A percentile compares a stretch with the other conserved stretches of the same genome.
Conservation (phyloP, 257 asterid species). For the Lycium barbarum region DNA sequence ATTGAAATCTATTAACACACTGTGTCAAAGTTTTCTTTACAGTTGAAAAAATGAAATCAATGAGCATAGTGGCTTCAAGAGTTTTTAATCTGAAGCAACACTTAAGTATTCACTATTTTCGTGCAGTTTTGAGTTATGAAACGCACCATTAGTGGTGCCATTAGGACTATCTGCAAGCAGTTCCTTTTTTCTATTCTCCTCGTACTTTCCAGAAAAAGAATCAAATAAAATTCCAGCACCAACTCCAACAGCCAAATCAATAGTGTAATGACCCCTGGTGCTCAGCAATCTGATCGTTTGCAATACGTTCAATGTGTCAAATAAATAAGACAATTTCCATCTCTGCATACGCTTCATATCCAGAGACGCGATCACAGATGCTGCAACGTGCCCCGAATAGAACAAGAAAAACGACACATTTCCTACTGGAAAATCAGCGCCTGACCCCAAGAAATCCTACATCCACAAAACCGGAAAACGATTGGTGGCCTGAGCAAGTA, state of each 20-base stretch:
- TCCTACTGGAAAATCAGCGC: constrained; percentile 47
- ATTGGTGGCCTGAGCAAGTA: background rate
- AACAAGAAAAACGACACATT: constrained; percentile 46
- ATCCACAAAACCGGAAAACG: background rate
- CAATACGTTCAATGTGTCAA: constrained; percentile 38
- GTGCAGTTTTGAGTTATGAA: constrained; percentile 18
- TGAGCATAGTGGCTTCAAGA: background rate
- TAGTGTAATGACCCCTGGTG: constrained; percentile 48
- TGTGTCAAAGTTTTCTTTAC: background rate
- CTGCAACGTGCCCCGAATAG: constrained; percentile 50
- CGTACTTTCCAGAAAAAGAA: constrained; percentile 40
- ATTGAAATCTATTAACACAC: background rate
- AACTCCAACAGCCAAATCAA: constrained; percentile 44
- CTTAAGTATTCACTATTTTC: constrained; percentile 6
- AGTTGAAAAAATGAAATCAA: background rate
- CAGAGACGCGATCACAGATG: constrained; percentile 41
- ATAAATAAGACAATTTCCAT: constrained; percentile 32
- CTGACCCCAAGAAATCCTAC: constrained; percentile 45
- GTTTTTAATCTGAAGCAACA: background rate
- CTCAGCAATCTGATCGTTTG: constrained; percentile 40
- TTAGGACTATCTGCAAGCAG: background rate
- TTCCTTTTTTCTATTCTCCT: background rate
- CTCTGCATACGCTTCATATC: constrained; percentile 44
- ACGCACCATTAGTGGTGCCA: constrained; percentile 32
- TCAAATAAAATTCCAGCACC: constrained; percentile 45